A percentile compares a stretch with the other conserved stretches of the same genome.
Evolutionary conservation across 2,329 filamentous ascomycete species (phyloP).

Genomic region (Colletotrichum tropicale): DNA sequence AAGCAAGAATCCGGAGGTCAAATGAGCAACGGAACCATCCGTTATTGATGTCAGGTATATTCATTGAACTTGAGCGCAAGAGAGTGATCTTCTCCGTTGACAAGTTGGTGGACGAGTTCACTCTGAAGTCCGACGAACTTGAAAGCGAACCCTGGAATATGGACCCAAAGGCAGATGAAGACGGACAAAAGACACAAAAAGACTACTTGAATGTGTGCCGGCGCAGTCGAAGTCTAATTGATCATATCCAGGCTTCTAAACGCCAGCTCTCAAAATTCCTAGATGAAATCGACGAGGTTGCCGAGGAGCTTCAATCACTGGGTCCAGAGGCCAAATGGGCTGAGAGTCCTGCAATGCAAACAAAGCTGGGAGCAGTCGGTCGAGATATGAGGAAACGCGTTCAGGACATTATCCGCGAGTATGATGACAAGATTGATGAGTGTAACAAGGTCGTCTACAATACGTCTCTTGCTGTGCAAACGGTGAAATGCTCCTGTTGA

Average conservation of each 20-base stretch:
- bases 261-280: not conserved
- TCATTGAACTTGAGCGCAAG: not conserved
- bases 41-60: not conserved
- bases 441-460: slow-evolving; percentile 29
- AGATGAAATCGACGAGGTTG: not conserved
- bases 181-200: not conserved
- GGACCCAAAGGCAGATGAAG: not conserved
- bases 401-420: slow-evolving; percentile 27
- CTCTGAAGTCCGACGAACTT: not conserved
- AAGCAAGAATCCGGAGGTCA: not conserved
- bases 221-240: not conserved
- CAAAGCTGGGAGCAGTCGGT: not conserved
- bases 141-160: not conserved
- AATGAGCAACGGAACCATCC: not conserved
- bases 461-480: slow-evolving; percentile 29
- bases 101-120: not conserved
- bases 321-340: rapidly evolving
- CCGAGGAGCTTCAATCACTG: not conserved
- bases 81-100: not conserved
- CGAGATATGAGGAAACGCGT: slow-evolving; percentile 8
- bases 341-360: not conserved
- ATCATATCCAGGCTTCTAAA: not conserved
- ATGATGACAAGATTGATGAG: slow-evolving; percentile 30
- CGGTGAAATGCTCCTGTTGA: not conserved
- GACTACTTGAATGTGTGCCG: not conserved